Percentiles rank a stretch among this genome's conserved stretches.
Evolutionary conservation across 306 rosid species (phyloP).

Genomic region (Begonia fuchsioides): DNA sequence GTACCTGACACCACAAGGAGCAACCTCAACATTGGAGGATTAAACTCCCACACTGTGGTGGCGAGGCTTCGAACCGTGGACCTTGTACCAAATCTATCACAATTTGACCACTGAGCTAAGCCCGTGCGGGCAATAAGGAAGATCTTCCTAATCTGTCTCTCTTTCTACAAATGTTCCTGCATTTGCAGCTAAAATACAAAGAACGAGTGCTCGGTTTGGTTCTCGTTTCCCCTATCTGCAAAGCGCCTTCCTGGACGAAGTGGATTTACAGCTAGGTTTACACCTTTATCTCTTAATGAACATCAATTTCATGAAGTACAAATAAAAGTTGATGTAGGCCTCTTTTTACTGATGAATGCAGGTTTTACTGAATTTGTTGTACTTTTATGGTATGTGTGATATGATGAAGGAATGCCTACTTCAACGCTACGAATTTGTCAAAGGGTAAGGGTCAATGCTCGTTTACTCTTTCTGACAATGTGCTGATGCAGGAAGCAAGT

Average conservation of each 20-base stretch:
- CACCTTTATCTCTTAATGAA: background rate
- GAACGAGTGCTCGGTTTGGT: slow-evolving; percentile 69
- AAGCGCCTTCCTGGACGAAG: slow-evolving; percentile 75
- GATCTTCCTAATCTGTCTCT: too few relatives aligned
- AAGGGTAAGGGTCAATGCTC: slow-evolving; percentile 27
- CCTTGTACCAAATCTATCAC: too few relatives aligned
- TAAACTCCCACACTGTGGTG: too few relatives aligned
- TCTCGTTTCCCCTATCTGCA: slow-evolving; percentile 75
- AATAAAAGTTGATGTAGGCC: background rate
- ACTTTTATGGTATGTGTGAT: slow-evolving; percentile 45
- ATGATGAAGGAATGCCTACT: slow-evolving; percentile 77
- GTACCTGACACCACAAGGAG: too few relatives aligned
- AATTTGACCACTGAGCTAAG: too few relatives aligned
- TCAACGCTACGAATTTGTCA: slow-evolving; percentile 61
- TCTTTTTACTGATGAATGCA: slow-evolving; percentile 8
- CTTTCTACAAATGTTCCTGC: slow-evolving; percentile 3
- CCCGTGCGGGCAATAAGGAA: too few relatives aligned
- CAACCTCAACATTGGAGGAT: too few relatives aligned
- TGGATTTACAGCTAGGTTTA: slow-evolving; percentile 78
- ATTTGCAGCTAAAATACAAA: slow-evolving; percentile 56
- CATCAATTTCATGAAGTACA: background rate
- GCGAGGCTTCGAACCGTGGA: too few relatives aligned
- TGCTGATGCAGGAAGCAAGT: background rate
- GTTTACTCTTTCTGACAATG: background rate
- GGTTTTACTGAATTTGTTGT: slow-evolving; percentile 40